phyloP scores from a whole-genome alignment of 805 yeast genomes.

The Candida saitoana region DNA sequence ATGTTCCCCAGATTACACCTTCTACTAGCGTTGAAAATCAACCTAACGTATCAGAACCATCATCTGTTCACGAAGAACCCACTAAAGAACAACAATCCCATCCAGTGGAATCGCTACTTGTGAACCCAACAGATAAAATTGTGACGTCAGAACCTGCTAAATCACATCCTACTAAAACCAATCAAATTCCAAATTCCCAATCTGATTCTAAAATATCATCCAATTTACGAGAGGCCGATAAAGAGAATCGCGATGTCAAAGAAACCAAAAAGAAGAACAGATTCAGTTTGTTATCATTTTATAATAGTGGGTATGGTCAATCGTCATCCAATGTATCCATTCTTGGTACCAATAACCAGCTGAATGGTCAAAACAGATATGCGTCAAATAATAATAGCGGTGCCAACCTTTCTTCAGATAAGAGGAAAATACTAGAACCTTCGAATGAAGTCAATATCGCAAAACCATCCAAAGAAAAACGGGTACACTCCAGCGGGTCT shows the following conservation, averaged over 20 bases:
- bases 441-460: conserved; percentile 24
- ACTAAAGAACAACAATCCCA: not conserved
- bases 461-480: conserved; percentile 10
- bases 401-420: conserved; percentile 5
- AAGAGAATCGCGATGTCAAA: conserved; percentile 22
- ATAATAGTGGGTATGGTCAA: conserved; percentile 30
- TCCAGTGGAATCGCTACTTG: not conserved
- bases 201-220: conserved; percentile 1
- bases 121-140: not conserved
- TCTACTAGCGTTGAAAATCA: not conserved
- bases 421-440: conserved; percentile 31
- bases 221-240: conserved; percentile 4
- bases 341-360: not conserved
- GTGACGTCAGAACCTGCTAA: conserved; percentile 3
- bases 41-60: not conserved
- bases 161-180: not conserved
- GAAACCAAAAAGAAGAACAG: conserved; percentile 38
- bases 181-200: not conserved
- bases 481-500: conserved; percentile 27
- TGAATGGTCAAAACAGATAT: not conserved
- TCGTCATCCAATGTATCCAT: conserved; percentile 6
- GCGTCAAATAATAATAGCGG: conserved; percentile 3
- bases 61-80: not conserved
- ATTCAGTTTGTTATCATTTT: conserved; percentile 42
- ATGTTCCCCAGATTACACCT: not conserved